Base-by-base conservation (phyloP, 2,329 filamentous ascomycete genomes). In the Rhytidhysteron rufulum region DNA sequence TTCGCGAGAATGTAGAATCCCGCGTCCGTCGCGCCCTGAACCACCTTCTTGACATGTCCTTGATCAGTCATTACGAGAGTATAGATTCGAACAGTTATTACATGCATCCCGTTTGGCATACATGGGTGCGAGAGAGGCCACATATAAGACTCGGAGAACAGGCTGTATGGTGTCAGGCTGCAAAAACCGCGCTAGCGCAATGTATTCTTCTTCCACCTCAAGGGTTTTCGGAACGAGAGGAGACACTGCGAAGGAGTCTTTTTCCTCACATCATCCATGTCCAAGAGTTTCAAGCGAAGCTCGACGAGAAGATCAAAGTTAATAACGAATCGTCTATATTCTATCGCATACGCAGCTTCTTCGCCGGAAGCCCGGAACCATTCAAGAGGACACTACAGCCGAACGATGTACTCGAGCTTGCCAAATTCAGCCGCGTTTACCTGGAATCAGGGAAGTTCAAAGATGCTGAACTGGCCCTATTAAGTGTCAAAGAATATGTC, bases 81-180 rank as follows among this genome's bases (percentile, higher is more conserved):
- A n/a, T n/a, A 11, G 32, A 21, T 4, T 35, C 19, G 7, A 49
- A 60, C 32, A 53, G 45, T 36, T 63, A 57, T 35, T 63, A 54
- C 5, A 53, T 62, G 45, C 59, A 65, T 45, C 59, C 56, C 8
- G 36, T 63, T 13, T 50, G 62, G 8, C 59, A 65, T 36, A 48
- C 34, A 7, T 65, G 59, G 60, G 58, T 53, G 3, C 44, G 60
- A 21, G 55, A 60, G 32, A 44, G 59, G 30, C 57, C 54, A 2
- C 38, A 51, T 19, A 54, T 57, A 41, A 45, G 30, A 11, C 32
- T 45, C 2, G 38, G 21, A 13, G 56, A 61, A 33, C 55, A 62
- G 44, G 53, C 48, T 13, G 25, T 63, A 16, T 64, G 60, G 57
- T 55, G 42, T 39, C 41, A 58, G 43, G 56, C 49, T 16, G 57